These are phyloP conservation scores for Verticillium nonalfalfae DNA, from an alignment of 2,329 filamentous ascomycete species.

Conservation along the genomic window DNA sequence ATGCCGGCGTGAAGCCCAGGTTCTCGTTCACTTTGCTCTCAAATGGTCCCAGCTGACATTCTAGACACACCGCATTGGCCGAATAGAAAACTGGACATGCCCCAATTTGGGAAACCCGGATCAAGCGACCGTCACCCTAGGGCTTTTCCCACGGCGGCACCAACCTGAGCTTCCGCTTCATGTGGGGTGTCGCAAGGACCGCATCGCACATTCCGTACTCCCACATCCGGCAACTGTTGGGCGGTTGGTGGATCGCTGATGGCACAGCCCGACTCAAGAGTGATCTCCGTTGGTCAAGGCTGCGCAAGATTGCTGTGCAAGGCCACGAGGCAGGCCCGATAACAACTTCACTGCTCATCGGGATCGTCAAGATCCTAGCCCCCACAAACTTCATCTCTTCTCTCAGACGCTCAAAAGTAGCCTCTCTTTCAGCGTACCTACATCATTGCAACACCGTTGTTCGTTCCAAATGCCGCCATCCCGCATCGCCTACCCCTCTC, in stretches of 20 bases:
- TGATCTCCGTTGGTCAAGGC: neutral
- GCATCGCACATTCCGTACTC: neutral
- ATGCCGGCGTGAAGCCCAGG: neutral
- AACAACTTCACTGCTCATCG: neutral
- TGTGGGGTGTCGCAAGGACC: slow-evolving; percentile 2
- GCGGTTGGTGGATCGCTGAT: too few species aligned
- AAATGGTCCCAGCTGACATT: neutral
- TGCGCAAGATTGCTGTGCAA: neutral
- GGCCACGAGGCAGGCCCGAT: neutral
- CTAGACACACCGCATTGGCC: neutral
- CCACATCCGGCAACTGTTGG: neutral
- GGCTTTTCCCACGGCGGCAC: neutral
- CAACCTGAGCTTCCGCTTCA: neutral
- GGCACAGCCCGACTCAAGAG: neutral
- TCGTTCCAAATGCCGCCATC: neutral
- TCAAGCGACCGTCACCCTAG: neutral
- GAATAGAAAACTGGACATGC: neutral
- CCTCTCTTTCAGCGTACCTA: neutral
- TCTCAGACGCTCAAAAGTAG: too few species aligned
- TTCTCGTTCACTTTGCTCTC: neutral
- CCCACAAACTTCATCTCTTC: neutral
- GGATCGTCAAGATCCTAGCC: neutral
- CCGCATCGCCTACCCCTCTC: neutral
- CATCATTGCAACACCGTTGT: neutral
- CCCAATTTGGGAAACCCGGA: slow-evolving; percentile 1